Evolutionary conservation across 371 early-diverging fungal species (phyloP), one percentile per base, ranked within the genome.

Genomic region (Lichtheimia ornata): DNA sequence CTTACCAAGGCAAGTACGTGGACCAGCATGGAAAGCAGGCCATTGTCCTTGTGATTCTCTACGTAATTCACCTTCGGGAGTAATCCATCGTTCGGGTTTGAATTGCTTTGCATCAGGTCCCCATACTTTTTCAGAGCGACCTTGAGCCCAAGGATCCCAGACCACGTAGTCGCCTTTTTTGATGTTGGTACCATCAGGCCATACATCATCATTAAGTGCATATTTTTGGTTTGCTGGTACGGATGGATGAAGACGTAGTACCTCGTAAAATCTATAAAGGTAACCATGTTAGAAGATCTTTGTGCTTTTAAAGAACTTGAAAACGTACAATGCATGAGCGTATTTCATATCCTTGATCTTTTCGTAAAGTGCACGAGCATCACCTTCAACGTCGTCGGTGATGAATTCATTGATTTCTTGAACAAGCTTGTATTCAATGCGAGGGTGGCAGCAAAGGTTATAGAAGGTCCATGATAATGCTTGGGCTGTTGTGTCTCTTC

Each of bases 401-500:
- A 84, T 66, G 12, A 73, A 64, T 15, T 53, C 59, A 25, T 59
- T 56, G 20, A 83, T 73, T 59, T 89, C 90, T 6, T 74, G 53
- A 9, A 74, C 44, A 0, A 88, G 67, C 56, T 79, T 76, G 15
- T 60, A 56, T 28, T 79, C 72, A 7, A 81, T 59, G 3, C 72
- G 64, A 22, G 87, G 87, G 17, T 84, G 63, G 27, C 70, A 52
- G 14, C 56, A 30, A 6, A 91, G 58, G 13, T 71, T 59, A 40
- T 77, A 89, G 51, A 91, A 73, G 13, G 80, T 69, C 92, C 91
- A 92, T 0, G 84, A 74, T 9, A 92, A 62, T 0, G 90, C 82
- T 56, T 88, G 86, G 0, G 91, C 91, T 2, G 91, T 91, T 0
- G 91, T 91, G 45, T 88, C 88, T 47, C 89, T 72, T 24, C 88